Evolutionary conservation across 2,329 filamentous ascomycete species (phyloP).

Genomic region (Torrubiellomyces zombiae): DNA sequence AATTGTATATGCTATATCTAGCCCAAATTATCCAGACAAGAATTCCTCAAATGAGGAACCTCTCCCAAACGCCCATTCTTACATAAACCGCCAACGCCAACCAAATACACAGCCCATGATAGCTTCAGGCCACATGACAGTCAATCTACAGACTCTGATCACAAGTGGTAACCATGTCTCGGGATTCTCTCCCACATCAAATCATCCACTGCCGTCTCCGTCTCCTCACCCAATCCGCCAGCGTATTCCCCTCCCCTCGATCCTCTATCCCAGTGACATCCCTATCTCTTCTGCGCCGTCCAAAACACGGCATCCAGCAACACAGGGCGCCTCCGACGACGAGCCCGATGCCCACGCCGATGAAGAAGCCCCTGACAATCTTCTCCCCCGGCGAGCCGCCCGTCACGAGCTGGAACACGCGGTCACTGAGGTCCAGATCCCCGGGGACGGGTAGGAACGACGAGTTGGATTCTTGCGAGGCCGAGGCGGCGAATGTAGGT

Average conservation of each 20-base stretch:
- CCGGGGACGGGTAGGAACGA: slow-evolving; percentile 6
- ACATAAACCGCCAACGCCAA: too few species aligned
- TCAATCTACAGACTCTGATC: too few species aligned
- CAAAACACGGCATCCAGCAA: slow-evolving; percentile 17
- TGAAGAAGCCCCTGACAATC: slow-evolving; percentile 16
- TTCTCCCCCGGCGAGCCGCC: slow-evolving; percentile 15
- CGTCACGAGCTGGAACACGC: slow-evolving; percentile 12
- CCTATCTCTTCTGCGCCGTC: slow-evolving; percentile 6
- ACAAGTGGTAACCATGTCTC: too few species aligned
- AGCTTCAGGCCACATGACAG: background rate
- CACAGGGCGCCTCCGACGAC: slow-evolving; percentile 15
- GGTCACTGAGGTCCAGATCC: slow-evolving; percentile 10
- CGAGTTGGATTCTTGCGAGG: too few species aligned
- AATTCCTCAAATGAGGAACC: too few species aligned
- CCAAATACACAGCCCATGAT: background rate
- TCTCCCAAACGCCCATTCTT: too few species aligned
- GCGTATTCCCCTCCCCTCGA: background rate
- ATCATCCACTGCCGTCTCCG: too few species aligned
- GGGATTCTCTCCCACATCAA: too few species aligned
- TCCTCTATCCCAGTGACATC: slow-evolving; percentile 1
- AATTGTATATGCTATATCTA: too few species aligned
- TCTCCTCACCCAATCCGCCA: background rate
- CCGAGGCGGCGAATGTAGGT: background rate
- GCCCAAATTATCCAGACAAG: too few species aligned
- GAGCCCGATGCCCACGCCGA: slow-evolving; percentile 15